phyloP scores from a whole-genome alignment of 257 asterid genomes.

The Ilex asprella region DNA sequence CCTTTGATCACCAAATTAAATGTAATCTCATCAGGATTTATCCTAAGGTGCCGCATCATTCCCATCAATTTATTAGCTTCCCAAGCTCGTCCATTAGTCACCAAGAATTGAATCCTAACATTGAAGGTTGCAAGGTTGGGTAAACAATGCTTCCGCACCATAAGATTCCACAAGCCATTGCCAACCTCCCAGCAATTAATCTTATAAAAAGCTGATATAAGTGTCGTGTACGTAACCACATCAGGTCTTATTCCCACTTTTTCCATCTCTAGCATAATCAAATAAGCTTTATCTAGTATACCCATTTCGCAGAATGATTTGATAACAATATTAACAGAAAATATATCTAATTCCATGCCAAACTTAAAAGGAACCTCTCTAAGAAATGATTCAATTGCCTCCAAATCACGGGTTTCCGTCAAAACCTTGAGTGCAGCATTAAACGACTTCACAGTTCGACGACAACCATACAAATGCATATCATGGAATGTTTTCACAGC shows the following conservation, averaged over 20 bases:
- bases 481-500: conserved; percentile 60
- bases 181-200: conserved; percentile 40
- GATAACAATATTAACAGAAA: conserved; percentile 53
- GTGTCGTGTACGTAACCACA: conserved; percentile 71
- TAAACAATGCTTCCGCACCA: conserved; percentile 58
- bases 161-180: conserved; percentile 74
- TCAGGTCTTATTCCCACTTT: conserved; percentile 56
- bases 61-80: conserved; percentile 55
- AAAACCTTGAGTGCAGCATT: conserved; percentile 71
- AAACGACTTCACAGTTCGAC: conserved; percentile 65
- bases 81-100: conserved; percentile 56
- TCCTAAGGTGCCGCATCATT: conserved; percentile 37
- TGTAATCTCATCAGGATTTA: conserved; percentile 56
- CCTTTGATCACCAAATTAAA: conserved; percentile 84
- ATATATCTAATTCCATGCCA: conserved; percentile 43
- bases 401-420: conserved; percentile 47
- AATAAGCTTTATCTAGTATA: conserved; percentile 45
- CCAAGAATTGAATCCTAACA: conserved; percentile 70
- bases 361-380: conserved; percentile 36
- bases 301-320: conserved; percentile 67
- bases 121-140: conserved; percentile 77
- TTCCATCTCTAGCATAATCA: conserved; percentile 53
- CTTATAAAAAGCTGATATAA: conserved; percentile 65
- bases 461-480: conserved; percentile 74
- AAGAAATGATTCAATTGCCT: conserved; percentile 47